These are phyloP conservation scores for Fusarium pseudograminearum DNA, from an alignment of 2,329 filamentous ascomycete genomes.

Conservation along the genomic window DNA sequence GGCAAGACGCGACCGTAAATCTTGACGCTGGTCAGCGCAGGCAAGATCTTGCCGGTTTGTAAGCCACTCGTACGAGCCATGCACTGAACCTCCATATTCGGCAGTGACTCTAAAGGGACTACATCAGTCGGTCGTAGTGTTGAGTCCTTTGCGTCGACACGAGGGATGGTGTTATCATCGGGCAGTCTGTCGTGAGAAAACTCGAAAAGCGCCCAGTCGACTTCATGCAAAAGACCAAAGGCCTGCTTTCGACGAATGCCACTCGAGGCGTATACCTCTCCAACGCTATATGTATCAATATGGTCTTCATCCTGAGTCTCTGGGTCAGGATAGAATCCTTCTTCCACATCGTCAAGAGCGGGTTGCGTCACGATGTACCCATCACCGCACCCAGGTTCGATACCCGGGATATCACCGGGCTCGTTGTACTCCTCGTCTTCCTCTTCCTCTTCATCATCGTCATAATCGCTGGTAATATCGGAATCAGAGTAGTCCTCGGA, in stretches of 20 bases:
- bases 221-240: conserved; percentile 83
- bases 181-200: conserved; percentile 79
- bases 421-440: conserved; percentile 66
- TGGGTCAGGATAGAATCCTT: conserved; percentile 82
- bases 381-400: conserved; percentile 79
- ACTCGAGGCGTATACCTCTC: conserved; percentile 88
- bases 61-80: conserved; percentile 88
- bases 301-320: conserved; percentile 84
- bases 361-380: conserved; percentile 90
- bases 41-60: conserved; percentile 81
- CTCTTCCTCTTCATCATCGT: conserved; percentile 64
- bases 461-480: conserved; percentile 65
- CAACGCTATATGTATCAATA: conserved; percentile 82
- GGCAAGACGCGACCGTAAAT: conserved; percentile 86
- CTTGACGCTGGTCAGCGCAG: conserved; percentile 84
- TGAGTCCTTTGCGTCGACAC: conserved; percentile 29
- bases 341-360: conserved; percentile 86
- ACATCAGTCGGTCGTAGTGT: conserved; percentile 67
- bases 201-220: conserved; percentile 94
- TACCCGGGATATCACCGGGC: conserved; percentile 81
- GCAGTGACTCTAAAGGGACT: conserved; percentile 70
- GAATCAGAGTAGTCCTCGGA: conserved; percentile 65
- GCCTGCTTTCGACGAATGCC: conserved; percentile 83
- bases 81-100: conserved; percentile 85
- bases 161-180: conserved; percentile 75